Conservation (phyloP, 1,139 yeast species). For the Debaryomycetaceae sp. region DNA sequence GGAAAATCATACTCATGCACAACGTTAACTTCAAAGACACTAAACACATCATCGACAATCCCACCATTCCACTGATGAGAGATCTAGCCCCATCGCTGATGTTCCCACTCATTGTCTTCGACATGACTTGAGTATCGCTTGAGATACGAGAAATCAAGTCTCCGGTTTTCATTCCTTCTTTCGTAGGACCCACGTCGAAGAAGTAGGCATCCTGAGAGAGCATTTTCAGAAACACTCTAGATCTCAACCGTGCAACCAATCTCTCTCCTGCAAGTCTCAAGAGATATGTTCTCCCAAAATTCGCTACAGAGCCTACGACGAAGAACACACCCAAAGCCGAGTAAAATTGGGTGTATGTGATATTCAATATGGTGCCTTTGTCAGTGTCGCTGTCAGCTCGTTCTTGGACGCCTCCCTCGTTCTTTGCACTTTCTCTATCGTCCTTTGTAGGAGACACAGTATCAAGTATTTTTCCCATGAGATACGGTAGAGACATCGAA, state of each 20-base stretch:
- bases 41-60: constrained; percentile 81
- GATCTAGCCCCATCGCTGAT: constrained; percentile 89
- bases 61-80: constrained; percentile 72
- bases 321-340: constrained; percentile 45
- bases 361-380: constrained; percentile 25
- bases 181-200: constrained; percentile 70
- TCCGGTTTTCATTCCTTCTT: constrained; percentile 68
- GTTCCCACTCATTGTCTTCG: constrained; percentile 83
- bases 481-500: constrained; percentile 70
- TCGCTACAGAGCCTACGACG: constrained; percentile 67
- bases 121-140: constrained; percentile 86
- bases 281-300: constrained; percentile 74
- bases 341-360: constrained; percentile 33
- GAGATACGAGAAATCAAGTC: constrained; percentile 86
- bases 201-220: constrained; percentile 88
- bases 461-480: constrained; percentile 69
- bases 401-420: constrained; percentile 12
- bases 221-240: constrained; percentile 71
- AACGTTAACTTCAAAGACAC: constrained; percentile 79
- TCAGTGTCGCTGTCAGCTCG: constrained; percentile 30
- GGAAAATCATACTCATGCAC: constrained; percentile 72
- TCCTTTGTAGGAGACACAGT: constrained; percentile 16
- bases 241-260: constrained; percentile 76
- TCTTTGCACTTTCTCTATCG: constrained; percentile 3
- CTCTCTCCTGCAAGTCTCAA: constrained; percentile 81